Evolutionary conservation across 768 basidiomycete species (phyloP).

Genomic region (Dioszegia hungarica): DNA sequence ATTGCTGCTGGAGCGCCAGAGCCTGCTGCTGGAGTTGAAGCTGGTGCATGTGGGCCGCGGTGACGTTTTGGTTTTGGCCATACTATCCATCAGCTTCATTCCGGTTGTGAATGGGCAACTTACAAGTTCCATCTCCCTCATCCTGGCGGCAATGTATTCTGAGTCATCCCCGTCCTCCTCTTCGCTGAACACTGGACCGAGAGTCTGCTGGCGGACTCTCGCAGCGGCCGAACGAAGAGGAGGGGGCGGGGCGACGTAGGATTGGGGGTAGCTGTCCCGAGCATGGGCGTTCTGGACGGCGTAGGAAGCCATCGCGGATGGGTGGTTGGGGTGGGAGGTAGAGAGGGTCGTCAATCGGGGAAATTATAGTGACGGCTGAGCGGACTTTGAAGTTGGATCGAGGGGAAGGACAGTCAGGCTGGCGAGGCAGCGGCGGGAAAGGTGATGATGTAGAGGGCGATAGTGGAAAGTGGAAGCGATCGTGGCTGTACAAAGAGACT

Average conservation of each 20-base stretch:
- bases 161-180: conserved; percentile 41
- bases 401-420: too few relatives aligned
- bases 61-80: too few relatives aligned
- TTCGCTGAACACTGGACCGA: conserved; percentile 35
- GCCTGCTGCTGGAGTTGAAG: conserved; percentile 11
- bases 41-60: conserved; percentile 15
- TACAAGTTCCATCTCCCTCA: conserved; percentile 13
- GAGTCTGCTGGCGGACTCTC: conserved; percentile 17
- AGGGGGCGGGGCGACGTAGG: background rate
- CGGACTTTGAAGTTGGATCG: too few relatives aligned
- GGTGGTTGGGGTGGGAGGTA: too few relatives aligned
- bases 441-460: too few relatives aligned
- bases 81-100: background rate
- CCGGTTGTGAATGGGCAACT: too few relatives aligned
- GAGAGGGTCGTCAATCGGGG: too few relatives aligned
- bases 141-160: conserved; percentile 32
- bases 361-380: too few relatives aligned
- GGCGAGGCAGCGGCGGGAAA: too few relatives aligned
- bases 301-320: too few relatives aligned
- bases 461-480: too few relatives aligned
- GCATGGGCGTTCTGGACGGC: background rate
- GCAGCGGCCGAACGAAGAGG: background rate
- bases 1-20: conserved; percentile 16
- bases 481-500: too few relatives aligned
- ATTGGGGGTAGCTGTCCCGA: background rate